phyloP scores from a whole-genome alignment of 495 filamentous ascomycete genomes.

The Cladorrhinum samala region DNA sequence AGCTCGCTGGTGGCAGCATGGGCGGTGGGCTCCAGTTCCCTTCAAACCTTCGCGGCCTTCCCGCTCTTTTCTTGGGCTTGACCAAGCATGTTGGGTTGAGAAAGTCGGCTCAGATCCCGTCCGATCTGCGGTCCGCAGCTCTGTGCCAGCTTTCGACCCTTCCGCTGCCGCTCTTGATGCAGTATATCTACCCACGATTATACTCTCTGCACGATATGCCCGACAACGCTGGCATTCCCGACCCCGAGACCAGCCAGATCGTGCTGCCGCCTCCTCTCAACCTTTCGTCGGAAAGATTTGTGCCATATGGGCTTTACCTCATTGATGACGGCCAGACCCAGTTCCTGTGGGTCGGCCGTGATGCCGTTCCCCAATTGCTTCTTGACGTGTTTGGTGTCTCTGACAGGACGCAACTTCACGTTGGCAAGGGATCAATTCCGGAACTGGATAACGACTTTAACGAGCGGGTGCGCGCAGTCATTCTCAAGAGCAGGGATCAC shows the following conservation, averaged over 20 bases:
- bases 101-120: slow-evolving; percentile 93
- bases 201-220: slow-evolving; percentile 98
- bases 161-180: slow-evolving; percentile 83
- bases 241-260: slow-evolving; percentile 80
- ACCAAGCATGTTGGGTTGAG: slow-evolving; percentile 96
- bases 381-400: slow-evolving; percentile 81
- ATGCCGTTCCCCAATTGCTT: slow-evolving; percentile 84
- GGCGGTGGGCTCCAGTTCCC: slow-evolving; percentile 93
- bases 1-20: slow-evolving; percentile 91
- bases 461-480: slow-evolving; percentile 79
- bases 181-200: slow-evolving; percentile 92
- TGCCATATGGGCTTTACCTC: slow-evolving; percentile 92
- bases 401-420: slow-evolving; percentile 73
- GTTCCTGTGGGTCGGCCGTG: slow-evolving; percentile 93
- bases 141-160: slow-evolving; percentile 89
- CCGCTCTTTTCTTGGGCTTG: slow-evolving; percentile 83
- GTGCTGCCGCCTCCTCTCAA: slow-evolving; percentile 79
- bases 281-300: slow-evolving; percentile 77
- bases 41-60: slow-evolving; percentile 78
- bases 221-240: slow-evolving; percentile 80
- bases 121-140: slow-evolving; percentile 88
- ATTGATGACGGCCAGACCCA: slow-evolving; percentile 97
- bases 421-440: slow-evolving; percentile 82
- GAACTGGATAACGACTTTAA: slow-evolving; percentile 94
- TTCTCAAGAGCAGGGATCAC: slow-evolving; percentile 88